A percentile compares a stretch with the other conserved stretches of the same genome.
phyloP scores from a whole-genome alignment of 2,329 filamentous ascomycete genomes.

The Alternaria triticimaculans region DNA sequence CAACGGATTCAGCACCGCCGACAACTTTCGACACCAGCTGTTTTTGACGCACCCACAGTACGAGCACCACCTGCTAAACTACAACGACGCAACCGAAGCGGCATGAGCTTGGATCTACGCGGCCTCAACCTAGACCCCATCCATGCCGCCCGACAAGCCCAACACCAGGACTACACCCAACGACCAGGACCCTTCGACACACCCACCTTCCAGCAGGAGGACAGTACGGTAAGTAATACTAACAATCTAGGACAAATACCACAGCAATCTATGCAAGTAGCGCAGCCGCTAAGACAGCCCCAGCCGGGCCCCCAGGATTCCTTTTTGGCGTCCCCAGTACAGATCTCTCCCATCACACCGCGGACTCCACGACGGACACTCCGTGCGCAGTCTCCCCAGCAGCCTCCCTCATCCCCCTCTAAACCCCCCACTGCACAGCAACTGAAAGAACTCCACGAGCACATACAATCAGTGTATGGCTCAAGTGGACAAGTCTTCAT shows the following conservation, averaged over 20 bases:
- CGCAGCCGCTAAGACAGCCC: constrained; percentile 85
- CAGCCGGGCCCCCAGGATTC: constrained; percentile 70
- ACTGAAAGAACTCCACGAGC: constrained; percentile 52
- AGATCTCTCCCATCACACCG: constrained; percentile 44
- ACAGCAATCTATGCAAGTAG: constrained; percentile 86
- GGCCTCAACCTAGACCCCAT: constrained; percentile 62
- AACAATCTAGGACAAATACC: constrained; percentile 63
- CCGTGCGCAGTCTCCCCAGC: constrained; percentile 42
- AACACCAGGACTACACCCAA: constrained; percentile 53
- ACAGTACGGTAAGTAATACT: constrained; percentile 62
- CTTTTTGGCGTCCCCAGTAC: constrained; percentile 48
- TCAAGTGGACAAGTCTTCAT: constrained; percentile 51
- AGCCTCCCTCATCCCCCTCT: constrained; percentile 41
- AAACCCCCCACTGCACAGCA: constrained; percentile 49
- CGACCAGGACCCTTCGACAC: constrained; percentile 34
- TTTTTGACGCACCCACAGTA: constrained; percentile 77
- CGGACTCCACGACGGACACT: constrained; percentile 44
- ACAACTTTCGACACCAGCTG: constrained; percentile 84
- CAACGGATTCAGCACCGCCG: constrained; percentile 80
- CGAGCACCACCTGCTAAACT: constrained; percentile 68
- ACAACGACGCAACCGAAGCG: constrained; percentile 71
- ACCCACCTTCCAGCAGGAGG: constrained; percentile 56
- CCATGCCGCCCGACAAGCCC: constrained; percentile 32
- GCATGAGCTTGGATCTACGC: constrained; percentile 79
- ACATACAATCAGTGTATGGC: constrained; percentile 54